phyloP scores from a whole-genome alignment of 768 basidiomycete species.

The Leccinum ochraceum region DNA sequence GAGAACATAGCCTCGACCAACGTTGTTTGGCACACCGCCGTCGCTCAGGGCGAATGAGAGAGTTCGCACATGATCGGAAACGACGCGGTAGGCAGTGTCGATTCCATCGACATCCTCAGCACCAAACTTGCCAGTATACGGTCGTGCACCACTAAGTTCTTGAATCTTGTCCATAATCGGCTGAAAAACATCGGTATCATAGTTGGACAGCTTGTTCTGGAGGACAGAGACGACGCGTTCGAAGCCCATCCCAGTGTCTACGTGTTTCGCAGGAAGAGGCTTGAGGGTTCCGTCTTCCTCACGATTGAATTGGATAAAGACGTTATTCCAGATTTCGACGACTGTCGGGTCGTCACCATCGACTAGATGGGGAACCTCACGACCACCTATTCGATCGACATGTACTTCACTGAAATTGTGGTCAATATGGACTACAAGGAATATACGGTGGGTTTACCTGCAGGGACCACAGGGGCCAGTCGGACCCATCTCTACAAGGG shows the following conservation, averaged over 20 bases:
- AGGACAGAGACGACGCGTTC: conserved; percentile 94
- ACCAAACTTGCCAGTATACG: conserved; percentile 90
- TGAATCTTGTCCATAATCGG: conserved; percentile 89
- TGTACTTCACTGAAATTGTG: conserved; percentile 77
- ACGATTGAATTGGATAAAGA: conserved; percentile 98
- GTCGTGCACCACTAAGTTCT: conserved; percentile 83
- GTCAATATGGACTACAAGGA: background rate
- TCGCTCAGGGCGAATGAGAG: conserved; percentile 95
- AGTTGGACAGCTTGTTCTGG: conserved; percentile 91
- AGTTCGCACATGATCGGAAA: conserved; percentile 96
- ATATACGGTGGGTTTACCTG: conserved; percentile 47
- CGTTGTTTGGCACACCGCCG: conserved; percentile 94
- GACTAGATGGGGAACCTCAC: conserved; percentile 90
- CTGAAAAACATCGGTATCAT: conserved; percentile 94
- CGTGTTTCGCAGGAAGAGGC: conserved; percentile 86
- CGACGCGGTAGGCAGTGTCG: conserved; percentile 96
- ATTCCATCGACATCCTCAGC: conserved; percentile 94
- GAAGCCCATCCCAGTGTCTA: conserved; percentile 99
- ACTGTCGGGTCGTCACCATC: conserved; percentile 97
- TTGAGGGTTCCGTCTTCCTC: conserved; percentile 84
- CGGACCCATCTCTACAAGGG: conserved; percentile 88
- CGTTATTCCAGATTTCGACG: conserved; percentile 99
- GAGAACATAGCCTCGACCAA: conserved; percentile 97
- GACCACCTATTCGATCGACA: conserved; percentile 96
- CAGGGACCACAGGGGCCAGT: conserved; percentile 98